phyloP scores from a whole-genome alignment of 2,329 filamentous ascomycete genomes.

The Periconia sp. region DNA sequence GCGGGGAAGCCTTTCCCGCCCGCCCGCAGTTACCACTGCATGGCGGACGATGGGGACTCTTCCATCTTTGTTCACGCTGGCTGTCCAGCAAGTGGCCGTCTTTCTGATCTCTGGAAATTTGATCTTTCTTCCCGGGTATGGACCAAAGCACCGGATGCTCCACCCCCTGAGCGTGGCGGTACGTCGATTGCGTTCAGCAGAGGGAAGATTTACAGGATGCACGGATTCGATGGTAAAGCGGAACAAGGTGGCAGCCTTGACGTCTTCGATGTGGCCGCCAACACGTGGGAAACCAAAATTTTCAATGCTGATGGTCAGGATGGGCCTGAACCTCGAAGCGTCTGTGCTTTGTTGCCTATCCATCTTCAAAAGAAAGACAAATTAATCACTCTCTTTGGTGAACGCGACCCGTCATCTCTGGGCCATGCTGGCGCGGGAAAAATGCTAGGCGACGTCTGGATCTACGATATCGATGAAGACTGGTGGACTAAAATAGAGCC shows the following conservation, averaged over 20 bases:
- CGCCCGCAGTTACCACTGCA: slow-evolving; percentile 71
- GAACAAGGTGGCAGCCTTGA: slow-evolving; percentile 75
- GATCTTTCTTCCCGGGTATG: slow-evolving; percentile 65
- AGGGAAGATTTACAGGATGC: slow-evolving; percentile 73
- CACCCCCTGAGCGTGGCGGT: slow-evolving; percentile 67
- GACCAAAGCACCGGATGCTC: slow-evolving; percentile 68
- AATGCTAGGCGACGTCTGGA: slow-evolving; percentile 58
- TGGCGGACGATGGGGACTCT: slow-evolving; percentile 65
- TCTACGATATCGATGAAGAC: slow-evolving; percentile 42
- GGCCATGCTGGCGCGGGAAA: slow-evolving; percentile 60
- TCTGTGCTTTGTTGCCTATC: slow-evolving; percentile 50
- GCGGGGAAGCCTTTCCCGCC: slow-evolving; percentile 56
- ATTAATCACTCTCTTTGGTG: slow-evolving; percentile 57
- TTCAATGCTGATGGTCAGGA: slow-evolving; percentile 47
- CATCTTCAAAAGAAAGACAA: slow-evolving; percentile 36
- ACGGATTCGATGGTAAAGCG: slow-evolving; percentile 71
- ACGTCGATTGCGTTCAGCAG: slow-evolving; percentile 66
- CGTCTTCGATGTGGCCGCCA: slow-evolving; percentile 49
- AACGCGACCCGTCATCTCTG: slow-evolving; percentile 55
- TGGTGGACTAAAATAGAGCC: slow-evolving; percentile 38
- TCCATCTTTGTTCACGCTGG: slow-evolving; percentile 78
- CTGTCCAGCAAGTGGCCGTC: slow-evolving; percentile 63
- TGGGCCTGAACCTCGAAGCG: slow-evolving; percentile 55
- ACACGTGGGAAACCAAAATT: slow-evolving; percentile 45
- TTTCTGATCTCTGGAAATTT: slow-evolving; percentile 78